Evolutionary conservation across 139 green algal genomes (phyloP), one percentile per base, ranked within the genome.

Genomic region (Chlamydomonas urium): DNA sequence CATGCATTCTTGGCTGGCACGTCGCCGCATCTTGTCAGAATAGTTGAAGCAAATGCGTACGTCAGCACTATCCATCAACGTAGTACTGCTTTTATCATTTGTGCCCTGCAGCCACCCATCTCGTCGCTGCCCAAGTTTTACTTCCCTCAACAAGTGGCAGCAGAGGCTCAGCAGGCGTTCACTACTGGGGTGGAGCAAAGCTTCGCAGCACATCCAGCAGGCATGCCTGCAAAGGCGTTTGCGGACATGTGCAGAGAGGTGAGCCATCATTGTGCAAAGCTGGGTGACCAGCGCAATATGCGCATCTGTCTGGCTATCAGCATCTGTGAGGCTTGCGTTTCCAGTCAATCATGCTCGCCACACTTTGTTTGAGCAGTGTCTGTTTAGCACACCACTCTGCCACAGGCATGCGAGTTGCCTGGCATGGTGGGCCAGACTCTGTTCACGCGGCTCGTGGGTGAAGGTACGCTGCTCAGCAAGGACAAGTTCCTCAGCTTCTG

Each of bases 351-450:
- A n/a, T n/a, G n/a, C n/a, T n/a, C n/a, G n/a, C n/a, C n/a, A n/a
- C n/a, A n/a, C n/a, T n/a, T n/a, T n/a, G n/a, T n/a, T n/a, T n/a
- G n/a, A n/a, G n/a, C n/a, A n/a, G n/a, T n/a, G n/a, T n/a, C n/a
- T n/a, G n/a, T n/a, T n/a, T n/a, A n/a, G n/a, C n/a, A n/a, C n/a
- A n/a, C n/a, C n/a, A n/a, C n/a, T n/a, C n/a, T n/a, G n/a, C n/a
- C 42, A 17, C 85, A 97, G 84, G 85, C 94, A 29, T 90, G 90
- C 63, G 81, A 91, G 69, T 78, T 98, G 60, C 93, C 94, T 2
- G 76, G 74, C 28, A 91, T 88, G 66, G 76, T 98, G 36, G 90
- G 83, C 24, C 87, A 92, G 68, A 75, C 89, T 0, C 78, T 96
- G 17, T 94, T 95, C 75, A 70, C 80, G 50, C 87, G 89, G 74